Evolutionary conservation across 176 grass and related monocot species (phyloP).

Genomic region (Areca catechu): DNA sequence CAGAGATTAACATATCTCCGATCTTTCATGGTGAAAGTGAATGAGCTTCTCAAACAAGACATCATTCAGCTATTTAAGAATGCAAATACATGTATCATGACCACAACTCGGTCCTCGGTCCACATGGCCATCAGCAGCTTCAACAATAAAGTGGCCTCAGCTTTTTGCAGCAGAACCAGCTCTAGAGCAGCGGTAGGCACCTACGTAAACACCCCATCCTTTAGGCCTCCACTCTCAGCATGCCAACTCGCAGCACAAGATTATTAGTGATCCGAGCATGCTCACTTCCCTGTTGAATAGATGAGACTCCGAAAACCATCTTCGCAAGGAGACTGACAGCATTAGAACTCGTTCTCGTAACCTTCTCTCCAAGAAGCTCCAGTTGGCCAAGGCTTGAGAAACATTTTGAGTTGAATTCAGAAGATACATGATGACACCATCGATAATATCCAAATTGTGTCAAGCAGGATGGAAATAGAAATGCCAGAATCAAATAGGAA

Average conservation of each 20-base stretch:
- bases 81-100: neutral
- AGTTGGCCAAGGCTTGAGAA: too few species aligned
- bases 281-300: slow-evolving; percentile 59
- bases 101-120: neutral
- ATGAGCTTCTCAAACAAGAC: too few species aligned
- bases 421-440: slow-evolving; percentile 24
- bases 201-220: slow-evolving; percentile 53
- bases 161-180: slow-evolving; percentile 57
- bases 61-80: too few species aligned
- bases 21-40: too few species aligned
- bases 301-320: slow-evolving; percentile 63
- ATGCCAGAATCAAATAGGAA: too few species aligned
- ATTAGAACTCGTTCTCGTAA: slow-evolving; percentile 6
- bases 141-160: slow-evolving; percentile 58
- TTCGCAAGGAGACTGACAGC: slow-evolving; percentile 30
- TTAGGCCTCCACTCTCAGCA: slow-evolving; percentile 23
- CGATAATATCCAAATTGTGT: neutral
- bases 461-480: too few species aligned
- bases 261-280: slow-evolving; percentile 56
- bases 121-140: slow-evolving; percentile 56
- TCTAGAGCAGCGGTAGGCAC: slow-evolving; percentile 77
- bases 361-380: neutral
- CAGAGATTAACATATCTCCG: too few species aligned
- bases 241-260: slow-evolving; percentile 40
- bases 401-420: slow-evolving; percentile 20